Evolutionary conservation across 2,329 filamentous ascomycete species (phyloP), one percentile per base, ranked within the genome.

Genomic region (Trichoderma pleuroti): DNA sequence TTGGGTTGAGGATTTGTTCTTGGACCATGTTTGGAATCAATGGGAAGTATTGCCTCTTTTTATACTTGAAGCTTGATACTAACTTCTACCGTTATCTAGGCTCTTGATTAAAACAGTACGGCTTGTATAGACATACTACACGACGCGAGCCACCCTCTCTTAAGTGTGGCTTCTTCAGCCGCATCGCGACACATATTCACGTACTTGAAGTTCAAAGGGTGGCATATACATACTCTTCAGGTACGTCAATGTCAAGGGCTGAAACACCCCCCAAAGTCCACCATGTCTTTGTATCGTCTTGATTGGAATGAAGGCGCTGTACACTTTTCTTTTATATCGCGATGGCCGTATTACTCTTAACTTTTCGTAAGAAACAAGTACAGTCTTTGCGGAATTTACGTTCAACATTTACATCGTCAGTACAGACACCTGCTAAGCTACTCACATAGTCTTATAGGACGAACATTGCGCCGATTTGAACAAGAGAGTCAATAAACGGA

Each of bases 21-120:
- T 49, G 11, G 5, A 49, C 0, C 0, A 49, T n/a, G 10, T 12
- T 21, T 21, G 10, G n/a, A 5, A 12, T 21, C 0, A 49, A 21
- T 12, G n/a, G n/a, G n/a, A 11, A 21, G 42, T 21, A 6, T 49
- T 49, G 10, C 4, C 2, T 49, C n/a, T 2, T 21, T 49, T 56
- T 56, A 56, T 56, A 56, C 5, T 26, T 56, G 21, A 18, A 28
- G 0, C 1, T 26, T 56, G 5, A 21, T 4, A n/a, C 42, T 12
- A 12, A 11, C 10, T 12, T 21, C n/a, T 49, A 21, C n/a, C 42
- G 5, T 3, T 1, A 1, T 12, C 14, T 0, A 6, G 21, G 12
- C 12, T 26, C 24, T 26, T 16, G 10, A 4, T 9, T 7, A 1
- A 6, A 9, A 28, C 8, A 2, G 42, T 3, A 18, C 1, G 52